phyloP scores from a whole-genome alignment of 768 basidiomycete species.

The Boletus sensibilis region DNA sequence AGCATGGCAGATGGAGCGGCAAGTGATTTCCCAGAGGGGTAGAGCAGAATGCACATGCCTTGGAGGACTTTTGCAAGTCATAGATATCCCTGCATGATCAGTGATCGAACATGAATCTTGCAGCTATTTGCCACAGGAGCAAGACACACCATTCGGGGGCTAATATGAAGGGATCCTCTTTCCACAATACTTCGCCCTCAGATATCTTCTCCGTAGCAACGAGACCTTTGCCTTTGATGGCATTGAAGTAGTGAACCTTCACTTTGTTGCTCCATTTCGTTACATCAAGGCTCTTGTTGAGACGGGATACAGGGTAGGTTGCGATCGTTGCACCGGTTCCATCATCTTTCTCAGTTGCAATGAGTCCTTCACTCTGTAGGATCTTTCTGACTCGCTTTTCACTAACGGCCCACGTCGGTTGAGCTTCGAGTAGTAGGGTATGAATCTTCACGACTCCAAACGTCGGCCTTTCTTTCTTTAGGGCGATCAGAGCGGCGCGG shows the following conservation, averaged over 20 bases:
- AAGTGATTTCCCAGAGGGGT: conserved; percentile 51
- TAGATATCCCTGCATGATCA: conserved; percentile 64
- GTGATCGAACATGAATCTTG: background rate
- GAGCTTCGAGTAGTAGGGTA: conserved; percentile 50
- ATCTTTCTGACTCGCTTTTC: conserved; percentile 80
- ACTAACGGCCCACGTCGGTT: conserved; percentile 76
- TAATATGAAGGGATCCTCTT: conserved; percentile 77
- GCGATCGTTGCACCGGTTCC: conserved; percentile 4
- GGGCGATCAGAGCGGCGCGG: conserved; percentile 47
- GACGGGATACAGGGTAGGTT: conserved; percentile 57
- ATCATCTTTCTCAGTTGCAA: conserved; percentile 23
- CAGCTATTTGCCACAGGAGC: no score
- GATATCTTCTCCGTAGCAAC: conserved; percentile 66
- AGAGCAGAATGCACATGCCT: conserved; percentile 73
- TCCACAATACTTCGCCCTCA: conserved; percentile 78
- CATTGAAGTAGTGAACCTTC: conserved; percentile 64
- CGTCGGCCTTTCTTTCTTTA: conserved; percentile 57
- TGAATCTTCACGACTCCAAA: conserved; percentile 76
- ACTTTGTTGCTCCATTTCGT: conserved; percentile 62
- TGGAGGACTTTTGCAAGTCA: conserved; percentile 57
- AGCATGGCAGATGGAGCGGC: conserved; percentile 52
- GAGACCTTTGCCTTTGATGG: conserved; percentile 79
- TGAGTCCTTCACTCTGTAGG: conserved; percentile 57
- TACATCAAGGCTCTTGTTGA: conserved; percentile 65
- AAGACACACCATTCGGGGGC: conserved; percentile 74